Base-by-base conservation (phyloP, 2,329 filamentous ascomycete genomes). In the Diaporthe vaccinii region DNA sequence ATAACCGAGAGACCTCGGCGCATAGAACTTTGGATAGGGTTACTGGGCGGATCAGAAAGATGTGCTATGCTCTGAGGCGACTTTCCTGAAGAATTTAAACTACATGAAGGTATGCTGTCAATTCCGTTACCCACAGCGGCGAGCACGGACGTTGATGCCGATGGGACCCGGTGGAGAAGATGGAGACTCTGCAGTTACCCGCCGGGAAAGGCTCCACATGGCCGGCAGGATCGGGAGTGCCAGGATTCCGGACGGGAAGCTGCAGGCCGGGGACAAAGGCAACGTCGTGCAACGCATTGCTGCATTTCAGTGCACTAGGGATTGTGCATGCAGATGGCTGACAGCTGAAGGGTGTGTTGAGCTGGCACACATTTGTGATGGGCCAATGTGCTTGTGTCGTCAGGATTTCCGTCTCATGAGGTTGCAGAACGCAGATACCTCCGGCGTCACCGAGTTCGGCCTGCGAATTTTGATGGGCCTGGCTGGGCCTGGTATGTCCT, bases 371-470 rank as follows among this genome's bases (percentile, higher is more conserved):
- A 10, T 36, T 36, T 22, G 49, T 10, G 44, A 25, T 3, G 61
- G 36, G 22, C 62, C 44, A 68, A 53, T 68, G 25, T 25, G 31
- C 28, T n/a, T 53, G 62, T 53, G 44, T 36, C 22, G 44, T 53
- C 46, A 53, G 44, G 20, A 31, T 68, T 6, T 39, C 22, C 62
- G 31, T 51, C 44, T 53, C 44, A 22, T 51, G 44, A 25, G 31
- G 28, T 17, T 31, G n/a, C 61, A 51, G 31, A n/a, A n/a, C 41
- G 25, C n/a, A 9, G n/a, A 14, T 12, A 20, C 9, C 25, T 49
- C 61, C 65, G 46, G 65, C 49, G 22, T 68, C 22, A n/a, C 65
- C 65, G 65, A 68, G n/a, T 34, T 65, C 59, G 59, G 39, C 22
- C 25, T 62, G 39, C 59, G 59, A 41, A 46, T 49, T 20, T 39